Evolutionary conservation across 2,329 filamentous ascomycete genomes (phyloP).

Genomic region (Phialocephala subalpina): DNA sequence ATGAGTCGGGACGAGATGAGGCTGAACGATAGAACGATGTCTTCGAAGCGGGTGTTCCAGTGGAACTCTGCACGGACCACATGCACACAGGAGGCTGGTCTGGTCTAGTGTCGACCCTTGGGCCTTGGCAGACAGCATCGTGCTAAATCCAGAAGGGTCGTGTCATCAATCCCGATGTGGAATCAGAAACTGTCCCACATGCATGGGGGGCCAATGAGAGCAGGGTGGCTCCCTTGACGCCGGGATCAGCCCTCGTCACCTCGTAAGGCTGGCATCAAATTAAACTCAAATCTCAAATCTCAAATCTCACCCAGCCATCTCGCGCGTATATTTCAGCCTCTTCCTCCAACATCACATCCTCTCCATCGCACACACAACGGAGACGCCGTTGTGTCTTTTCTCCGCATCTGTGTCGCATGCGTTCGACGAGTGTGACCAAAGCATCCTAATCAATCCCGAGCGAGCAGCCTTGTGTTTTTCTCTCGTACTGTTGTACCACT

Average conservation of each 20-base stretch:
- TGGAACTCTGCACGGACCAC: not conserved
- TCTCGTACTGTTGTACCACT: not conserved
- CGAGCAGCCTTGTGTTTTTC: not conserved
- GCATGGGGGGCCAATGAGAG: not conserved
- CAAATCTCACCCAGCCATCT: not conserved
- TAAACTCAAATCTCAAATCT: not conserved
- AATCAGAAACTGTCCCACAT: not conserved
- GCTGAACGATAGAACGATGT: not conserved
- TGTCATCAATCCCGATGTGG: slow-evolving; percentile 1
- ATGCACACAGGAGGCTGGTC: not conserved
- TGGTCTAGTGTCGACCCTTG: not conserved
- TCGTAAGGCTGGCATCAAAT: slow-evolving; percentile 6
- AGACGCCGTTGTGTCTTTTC: not conserved
- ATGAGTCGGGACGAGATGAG: not conserved
- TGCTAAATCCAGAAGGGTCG: not conserved
- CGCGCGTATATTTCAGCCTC: slow-evolving; percentile 1
- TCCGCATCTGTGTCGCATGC: not conserved
- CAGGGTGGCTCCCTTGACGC: not conserved
- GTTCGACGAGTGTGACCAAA: not conserved
- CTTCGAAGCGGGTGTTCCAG: not conserved
- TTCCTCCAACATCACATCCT: not conserved
- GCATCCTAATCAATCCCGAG: not conserved
- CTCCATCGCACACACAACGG: not conserved
- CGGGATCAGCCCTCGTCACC: not conserved
- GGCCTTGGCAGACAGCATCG: not conserved